A percentile compares a stretch with the other conserved stretches of the same genome.
phyloP scores from a whole-genome alignment of 805 yeast genomes.

The Candida vartiovaarae region DNA sequence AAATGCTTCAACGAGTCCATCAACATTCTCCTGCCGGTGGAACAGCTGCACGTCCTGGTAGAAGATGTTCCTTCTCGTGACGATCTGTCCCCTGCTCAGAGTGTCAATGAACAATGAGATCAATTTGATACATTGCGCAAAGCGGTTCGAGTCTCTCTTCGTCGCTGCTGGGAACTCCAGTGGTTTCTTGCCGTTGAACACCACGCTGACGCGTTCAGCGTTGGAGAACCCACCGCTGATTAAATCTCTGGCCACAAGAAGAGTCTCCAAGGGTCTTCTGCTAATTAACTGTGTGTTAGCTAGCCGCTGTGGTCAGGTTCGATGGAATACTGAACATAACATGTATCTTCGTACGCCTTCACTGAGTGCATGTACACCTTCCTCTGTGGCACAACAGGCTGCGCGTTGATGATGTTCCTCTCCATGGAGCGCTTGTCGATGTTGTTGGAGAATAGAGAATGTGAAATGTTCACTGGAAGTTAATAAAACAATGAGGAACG shows the following conservation, averaged over 20 bases:
- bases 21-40: conserved; percentile 36
- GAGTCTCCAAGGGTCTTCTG: conserved; percentile 5
- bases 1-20: conserved; percentile 32
- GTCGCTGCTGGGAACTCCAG: conserved; percentile 13
- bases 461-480: too few relatives aligned
- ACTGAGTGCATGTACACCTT: background rate
- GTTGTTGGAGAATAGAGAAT: too few relatives aligned
- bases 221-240: conserved; percentile 5
- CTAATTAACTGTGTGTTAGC: background rate
- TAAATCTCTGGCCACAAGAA: background rate
- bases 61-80: conserved; percentile 50
- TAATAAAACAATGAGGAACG: too few relatives aligned
- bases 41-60: conserved; percentile 56
- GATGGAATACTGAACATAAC: too few relatives aligned
- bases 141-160: conserved; percentile 2
- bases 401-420: background rate
- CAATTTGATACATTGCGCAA: conserved; percentile 9
- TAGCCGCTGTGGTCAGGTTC: background rate
- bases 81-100: conserved; percentile 6
- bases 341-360: background rate
- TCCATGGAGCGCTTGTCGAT: background rate
- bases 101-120: conserved; percentile 15
- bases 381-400: background rate
- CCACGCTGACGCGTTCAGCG: background rate
- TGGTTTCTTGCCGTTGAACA: background rate